These are phyloP conservation scores for Nepenthes alata DNA, from an alignment of 179 eudicot genomes.

Conservation along the genomic window DNA sequence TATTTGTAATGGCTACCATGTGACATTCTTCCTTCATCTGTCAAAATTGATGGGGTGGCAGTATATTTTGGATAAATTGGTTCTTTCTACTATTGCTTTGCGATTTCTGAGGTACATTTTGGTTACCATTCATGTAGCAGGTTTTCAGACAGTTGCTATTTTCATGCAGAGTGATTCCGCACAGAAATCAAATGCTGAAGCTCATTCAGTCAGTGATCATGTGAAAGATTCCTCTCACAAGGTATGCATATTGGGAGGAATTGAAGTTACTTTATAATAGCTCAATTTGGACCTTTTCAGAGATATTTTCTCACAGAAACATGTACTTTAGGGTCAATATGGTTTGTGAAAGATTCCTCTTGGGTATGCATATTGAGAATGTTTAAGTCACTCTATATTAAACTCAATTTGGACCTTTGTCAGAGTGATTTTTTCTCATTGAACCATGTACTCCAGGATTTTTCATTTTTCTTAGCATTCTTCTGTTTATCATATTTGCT, in stretches of 20 bases:
- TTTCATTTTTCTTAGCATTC: not conserved
- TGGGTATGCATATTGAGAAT: too few relatives aligned
- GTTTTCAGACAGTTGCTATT: slow-evolving; percentile 99
- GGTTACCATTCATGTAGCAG: slow-evolving; percentile 98
- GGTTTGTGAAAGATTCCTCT: too few relatives aligned
- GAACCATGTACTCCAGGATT: not conserved
- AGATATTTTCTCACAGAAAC: not conserved
- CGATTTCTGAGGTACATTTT: slow-evolving; percentile 72
- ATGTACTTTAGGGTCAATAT: not conserved
- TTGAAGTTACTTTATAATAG: not conserved
- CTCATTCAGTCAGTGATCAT: slow-evolving; percentile 28
- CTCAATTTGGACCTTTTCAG: not conserved
- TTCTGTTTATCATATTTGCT: not conserved
- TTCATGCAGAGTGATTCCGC: slow-evolving; percentile 95
- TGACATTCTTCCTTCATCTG: not conserved
- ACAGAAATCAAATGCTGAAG: slow-evolving; percentile 44
- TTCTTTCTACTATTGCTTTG: slow-evolving; percentile 17
- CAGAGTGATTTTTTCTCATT: not conserved
- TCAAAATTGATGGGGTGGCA: not conserved
- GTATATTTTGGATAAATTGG: slow-evolving; percentile 8
- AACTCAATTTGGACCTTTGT: slow-evolving; percentile 1
- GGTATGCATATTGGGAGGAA: slow-evolving; percentile 32
- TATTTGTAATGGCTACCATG: too few relatives aligned
- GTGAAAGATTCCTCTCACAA: slow-evolving; percentile 85
- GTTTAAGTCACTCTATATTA: too few relatives aligned